Evolutionary conservation across 495 filamentous ascomycete genomes (phyloP).

Genomic region (Tuber microsphaerosporum): DNA sequence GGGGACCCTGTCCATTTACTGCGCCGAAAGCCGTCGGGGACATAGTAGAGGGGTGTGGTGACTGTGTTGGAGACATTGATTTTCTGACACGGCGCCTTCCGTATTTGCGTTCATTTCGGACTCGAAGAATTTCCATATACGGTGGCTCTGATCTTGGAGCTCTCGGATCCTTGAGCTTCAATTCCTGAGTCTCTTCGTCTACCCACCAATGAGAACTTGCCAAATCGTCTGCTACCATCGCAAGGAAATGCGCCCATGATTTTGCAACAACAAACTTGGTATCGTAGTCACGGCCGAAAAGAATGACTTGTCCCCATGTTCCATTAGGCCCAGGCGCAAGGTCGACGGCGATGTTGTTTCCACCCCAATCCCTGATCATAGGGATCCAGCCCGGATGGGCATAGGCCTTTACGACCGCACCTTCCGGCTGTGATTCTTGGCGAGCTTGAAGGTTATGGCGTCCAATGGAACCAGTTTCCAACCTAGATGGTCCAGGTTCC

Average conservation of each 20-base stretch:
- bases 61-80: slow-evolving; percentile 30
- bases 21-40: slow-evolving; percentile 10
- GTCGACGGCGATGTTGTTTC: slow-evolving; percentile 92
- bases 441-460: slow-evolving; percentile 73
- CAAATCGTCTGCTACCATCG: slow-evolving; percentile 81
- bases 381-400: slow-evolving; percentile 95
- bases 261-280: slow-evolving; percentile 93
- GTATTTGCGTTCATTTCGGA: slow-evolving; percentile 90
- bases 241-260: slow-evolving; percentile 85
- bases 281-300: slow-evolving; percentile 96
- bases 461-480: slow-evolving; percentile 41
- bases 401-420: slow-evolving; percentile 84
- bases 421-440: slow-evolving; percentile 81
- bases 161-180: slow-evolving; percentile 89
- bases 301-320: slow-evolving; percentile 91
- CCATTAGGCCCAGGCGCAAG: slow-evolving; percentile 85
- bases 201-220: slow-evolving; percentile 77
- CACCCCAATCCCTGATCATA: slow-evolving; percentile 93
- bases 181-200: slow-evolving; percentile 82
- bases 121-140: slow-evolving; percentile 89
- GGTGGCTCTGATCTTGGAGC: slow-evolving; percentile 77
- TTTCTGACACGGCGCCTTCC: slow-evolving; percentile 52
- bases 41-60: slow-evolving; percentile 15
- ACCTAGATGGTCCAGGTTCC: slow-evolving; percentile 36
- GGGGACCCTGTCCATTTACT: slow-evolving; percentile 18